phyloP scores from a whole-genome alignment of 352 stramenopile species.

The Phytophthora niederhauseri region DNA sequence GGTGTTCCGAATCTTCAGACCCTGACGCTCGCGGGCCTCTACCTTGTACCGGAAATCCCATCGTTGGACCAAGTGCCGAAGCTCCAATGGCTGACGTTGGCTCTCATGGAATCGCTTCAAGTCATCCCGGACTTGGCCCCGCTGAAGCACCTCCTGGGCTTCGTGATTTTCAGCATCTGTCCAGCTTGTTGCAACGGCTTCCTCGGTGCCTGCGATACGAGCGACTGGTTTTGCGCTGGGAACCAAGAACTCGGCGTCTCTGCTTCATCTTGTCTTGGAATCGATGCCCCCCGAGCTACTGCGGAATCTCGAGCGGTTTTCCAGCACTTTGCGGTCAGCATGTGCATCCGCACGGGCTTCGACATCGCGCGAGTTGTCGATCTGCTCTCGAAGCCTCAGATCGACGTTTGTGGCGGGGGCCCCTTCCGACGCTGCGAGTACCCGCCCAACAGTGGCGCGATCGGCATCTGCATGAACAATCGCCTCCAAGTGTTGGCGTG shows the following conservation, averaged over 20 bases:
- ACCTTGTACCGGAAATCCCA: slow-evolving; percentile 20
- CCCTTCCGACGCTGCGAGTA: slow-evolving; percentile 14
- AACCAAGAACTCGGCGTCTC: not conserved
- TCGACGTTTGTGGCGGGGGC: slow-evolving; percentile 14
- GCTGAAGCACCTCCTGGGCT: slow-evolving; percentile 8
- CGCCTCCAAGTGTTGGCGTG: slow-evolving; percentile 30
- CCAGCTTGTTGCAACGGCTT: slow-evolving; percentile 42
- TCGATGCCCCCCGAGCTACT: not conserved
- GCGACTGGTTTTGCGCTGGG: slow-evolving; percentile 14
- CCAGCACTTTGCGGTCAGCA: slow-evolving; percentile 3
- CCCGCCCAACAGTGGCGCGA: not conserved
- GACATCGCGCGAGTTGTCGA: not conserved
- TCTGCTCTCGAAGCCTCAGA: not conserved
- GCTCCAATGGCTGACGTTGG: slow-evolving; percentile 14
- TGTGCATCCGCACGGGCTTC: slow-evolving; percentile 9
- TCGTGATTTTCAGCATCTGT: slow-evolving; percentile 14
- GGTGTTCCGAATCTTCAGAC: slow-evolving; percentile 14
- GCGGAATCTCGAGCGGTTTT: not conserved
- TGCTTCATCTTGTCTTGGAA: slow-evolving; percentile 6
- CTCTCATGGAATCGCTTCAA: slow-evolving; percentile 11
- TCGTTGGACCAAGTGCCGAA: slow-evolving; percentile 10
- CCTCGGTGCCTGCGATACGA: slow-evolving; percentile 25
- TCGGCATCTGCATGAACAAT: slow-evolving; percentile 40
- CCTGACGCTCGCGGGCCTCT: slow-evolving; percentile 13
- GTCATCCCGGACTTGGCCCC: slow-evolving; percentile 24